Evolutionary conservation across 1,139 yeast species (phyloP), one percentile per base, ranked within the genome.

Genomic region (Yamadazyma oceani): DNA sequence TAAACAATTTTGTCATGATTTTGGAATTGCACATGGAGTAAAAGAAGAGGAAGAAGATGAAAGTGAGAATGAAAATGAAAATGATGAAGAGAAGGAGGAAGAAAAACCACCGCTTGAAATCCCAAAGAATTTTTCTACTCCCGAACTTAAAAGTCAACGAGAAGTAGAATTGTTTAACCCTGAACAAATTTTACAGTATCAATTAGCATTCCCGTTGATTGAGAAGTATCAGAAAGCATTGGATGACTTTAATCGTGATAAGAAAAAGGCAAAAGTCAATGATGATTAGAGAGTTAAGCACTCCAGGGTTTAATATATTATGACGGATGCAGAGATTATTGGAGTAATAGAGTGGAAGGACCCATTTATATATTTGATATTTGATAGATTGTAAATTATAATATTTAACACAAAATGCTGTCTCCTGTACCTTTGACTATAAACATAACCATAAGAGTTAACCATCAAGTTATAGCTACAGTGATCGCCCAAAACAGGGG

Each of bases 1-100:
- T 1, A 44, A 40, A 7, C 53, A 58, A 22, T 66, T 57, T 40
- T 66, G 73, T 41, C 31, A 37, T 6, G 45, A 35, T 0, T 65
- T 60, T 39, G 69, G 66, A 4, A 21, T 40, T 15, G 48, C 49
- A 25, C 47, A 51, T 31, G 8, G 28, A 9, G 14, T 30, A 4
- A 31, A 31, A 5, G 28, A 27, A 10, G 31, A 27, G 9, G 39
- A 37, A 10, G 39, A 40, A 13, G 42, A 44, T 8, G 30, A 38
- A 21, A 41, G 41, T 26, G 45, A 37, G 21, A 35, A 32, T 22
- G 37, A 42, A 19, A 51, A 44, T 27, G 16, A 26, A 26, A 21
- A 27, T n/a, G n/a, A n/a, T n/a, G 42, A 42, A 27, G 45, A 37
- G 21, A 35, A 32, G 26, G 37, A 42, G 17, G 51, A 44, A 30